phyloP scores from a whole-genome alignment of 176 grass and related monocot species.

The Carex scoparia region DNA sequence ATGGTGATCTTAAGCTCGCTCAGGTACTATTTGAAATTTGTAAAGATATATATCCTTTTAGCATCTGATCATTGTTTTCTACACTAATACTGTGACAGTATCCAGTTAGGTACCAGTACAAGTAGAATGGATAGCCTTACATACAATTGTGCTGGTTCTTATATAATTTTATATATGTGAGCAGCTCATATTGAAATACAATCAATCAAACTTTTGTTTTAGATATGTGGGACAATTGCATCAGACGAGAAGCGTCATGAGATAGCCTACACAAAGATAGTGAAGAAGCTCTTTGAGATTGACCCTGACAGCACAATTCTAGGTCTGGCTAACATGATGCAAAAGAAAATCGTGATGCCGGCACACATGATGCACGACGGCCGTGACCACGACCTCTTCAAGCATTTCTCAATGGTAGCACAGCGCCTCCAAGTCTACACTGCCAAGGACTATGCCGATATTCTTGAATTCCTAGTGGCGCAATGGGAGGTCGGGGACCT shows the following conservation, averaged over 20 bases:
- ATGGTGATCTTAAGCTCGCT: slow-evolving; percentile 61
- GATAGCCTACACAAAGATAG: slow-evolving; percentile 73
- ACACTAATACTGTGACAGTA: neutral
- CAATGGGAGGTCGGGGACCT: slow-evolving; percentile 53
- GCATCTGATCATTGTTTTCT: no score
- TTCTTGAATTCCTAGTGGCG: slow-evolving; percentile 62
- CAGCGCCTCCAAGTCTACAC: slow-evolving; percentile 57
- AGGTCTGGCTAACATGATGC: slow-evolving; percentile 66
- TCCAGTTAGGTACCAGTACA: neutral
- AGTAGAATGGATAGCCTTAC: neutral
- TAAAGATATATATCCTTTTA: no score
- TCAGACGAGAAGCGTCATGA: slow-evolving; percentile 79
- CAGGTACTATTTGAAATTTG: neutral
- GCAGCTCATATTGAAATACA: neutral
- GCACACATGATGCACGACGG: slow-evolving; percentile 69
- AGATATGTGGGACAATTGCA: slow-evolving; percentile 68
- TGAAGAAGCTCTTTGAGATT: slow-evolving; percentile 62
- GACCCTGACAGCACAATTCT: slow-evolving; percentile 60
- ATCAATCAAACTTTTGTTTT: neutral
- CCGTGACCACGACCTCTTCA: slow-evolving; percentile 41
- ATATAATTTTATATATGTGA: neutral
- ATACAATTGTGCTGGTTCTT: neutral
- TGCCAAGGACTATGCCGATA: slow-evolving; percentile 63
- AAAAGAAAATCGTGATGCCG: slow-evolving; percentile 71
- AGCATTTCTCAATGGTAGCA: slow-evolving; percentile 46